Conservation (phyloP, 106 monocot species). For the Apostasia ramifera region DNA sequence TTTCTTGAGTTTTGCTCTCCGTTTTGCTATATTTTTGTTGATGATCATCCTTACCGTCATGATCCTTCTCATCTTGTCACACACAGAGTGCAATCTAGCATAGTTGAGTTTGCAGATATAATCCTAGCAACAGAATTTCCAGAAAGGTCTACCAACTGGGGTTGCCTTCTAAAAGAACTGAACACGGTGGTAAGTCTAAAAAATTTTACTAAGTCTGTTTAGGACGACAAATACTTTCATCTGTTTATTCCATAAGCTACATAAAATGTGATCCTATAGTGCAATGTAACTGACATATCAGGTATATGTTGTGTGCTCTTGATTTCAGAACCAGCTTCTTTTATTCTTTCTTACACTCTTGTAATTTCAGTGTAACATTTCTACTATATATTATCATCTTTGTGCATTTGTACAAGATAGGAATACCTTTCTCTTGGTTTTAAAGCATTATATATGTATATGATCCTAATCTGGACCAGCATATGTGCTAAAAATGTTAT, state of each 20-base stretch:
- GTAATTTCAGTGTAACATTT: no score
- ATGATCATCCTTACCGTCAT: conserved; percentile 77
- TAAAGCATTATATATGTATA: no score
- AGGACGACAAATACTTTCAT: background rate
- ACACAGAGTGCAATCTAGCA: conserved; percentile 69
- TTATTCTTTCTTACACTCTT: background rate
- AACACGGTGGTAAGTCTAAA: conserved; percentile 47
- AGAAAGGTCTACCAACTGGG: conserved; percentile 38
- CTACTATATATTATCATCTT: no score
- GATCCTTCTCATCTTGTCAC: conserved; percentile 92
- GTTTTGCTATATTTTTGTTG: conserved; percentile 62
- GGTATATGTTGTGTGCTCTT: background rate
- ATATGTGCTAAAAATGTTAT: no score
- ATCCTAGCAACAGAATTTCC: conserved; percentile 33
- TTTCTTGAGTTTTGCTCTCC: conserved; percentile 52
- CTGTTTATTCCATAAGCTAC: background rate
- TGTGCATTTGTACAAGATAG: no score
- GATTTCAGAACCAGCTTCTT: background rate
- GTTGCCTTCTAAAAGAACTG: conserved; percentile 36
- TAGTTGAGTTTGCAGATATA: conserved; percentile 52
- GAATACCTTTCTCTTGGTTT: no score
- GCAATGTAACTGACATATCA: background rate
- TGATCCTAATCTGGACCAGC: no score
- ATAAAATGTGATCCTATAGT: background rate
- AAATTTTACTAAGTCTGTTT: background rate